Conservation (phyloP, 2,329 filamentous ascomycete species). For the Amauroascus verrucosus region DNA sequence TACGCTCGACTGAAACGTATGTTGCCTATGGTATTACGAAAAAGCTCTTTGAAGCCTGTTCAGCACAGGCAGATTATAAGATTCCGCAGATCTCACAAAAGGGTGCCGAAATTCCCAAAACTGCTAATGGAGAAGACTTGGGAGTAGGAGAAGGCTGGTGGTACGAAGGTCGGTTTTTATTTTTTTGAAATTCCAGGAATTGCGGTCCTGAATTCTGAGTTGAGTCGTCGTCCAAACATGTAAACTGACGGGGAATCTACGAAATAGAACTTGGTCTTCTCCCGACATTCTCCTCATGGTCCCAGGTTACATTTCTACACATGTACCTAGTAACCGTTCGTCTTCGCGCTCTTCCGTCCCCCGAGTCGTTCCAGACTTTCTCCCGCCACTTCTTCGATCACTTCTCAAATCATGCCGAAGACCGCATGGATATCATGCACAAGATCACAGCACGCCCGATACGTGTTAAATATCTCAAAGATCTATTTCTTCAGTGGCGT, state of each 20-base stretch:
- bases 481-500: slow-evolving; percentile 88
- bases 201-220: too few relatives aligned
- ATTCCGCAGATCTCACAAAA: slow-evolving; percentile 59
- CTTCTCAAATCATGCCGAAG: slow-evolving; percentile 60
- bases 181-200: background rate
- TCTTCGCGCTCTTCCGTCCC: slow-evolving; percentile 62
- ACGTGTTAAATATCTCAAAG: slow-evolving; percentile 60
- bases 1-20: slow-evolving; percentile 50
- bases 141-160: slow-evolving; percentile 66
- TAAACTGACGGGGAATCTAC: background rate
- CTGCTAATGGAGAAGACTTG: slow-evolving; percentile 70
- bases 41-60: slow-evolving; percentile 65
- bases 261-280: slow-evolving; percentile 60
- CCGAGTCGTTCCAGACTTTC: slow-evolving; percentile 60
- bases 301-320: slow-evolving; percentile 90
- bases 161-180: slow-evolving; percentile 57
- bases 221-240: too few relatives aligned
- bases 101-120: slow-evolving; percentile 57
- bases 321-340: slow-evolving; percentile 84
- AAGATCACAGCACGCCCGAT: slow-evolving; percentile 44
- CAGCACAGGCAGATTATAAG: slow-evolving; percentile 61
- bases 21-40: slow-evolving; percentile 71
- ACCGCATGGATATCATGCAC: slow-evolving; percentile 52
- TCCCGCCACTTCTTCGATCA: slow-evolving; percentile 88
- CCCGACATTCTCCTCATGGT: slow-evolving; percentile 91